phyloP scores from a whole-genome alignment of 176 grass and related monocot species.

The Avena atlantica region DNA sequence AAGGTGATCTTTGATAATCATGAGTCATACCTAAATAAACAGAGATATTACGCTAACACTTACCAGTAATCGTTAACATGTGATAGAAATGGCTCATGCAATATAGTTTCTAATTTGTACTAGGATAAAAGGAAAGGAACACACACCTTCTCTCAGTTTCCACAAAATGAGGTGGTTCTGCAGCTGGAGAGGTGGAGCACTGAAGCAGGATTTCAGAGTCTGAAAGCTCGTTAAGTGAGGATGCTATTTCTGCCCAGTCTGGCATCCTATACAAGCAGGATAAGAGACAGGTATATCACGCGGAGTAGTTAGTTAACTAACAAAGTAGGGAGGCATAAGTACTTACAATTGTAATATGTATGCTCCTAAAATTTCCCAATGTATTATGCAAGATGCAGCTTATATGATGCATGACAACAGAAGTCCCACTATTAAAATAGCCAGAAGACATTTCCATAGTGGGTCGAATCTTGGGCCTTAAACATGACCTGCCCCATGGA shows the following conservation, averaged over 20 bases:
- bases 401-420: conserved; percentile 30
- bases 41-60: background rate
- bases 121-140: background rate
- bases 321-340: background rate
- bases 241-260: conserved; percentile 63
- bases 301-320: background rate
- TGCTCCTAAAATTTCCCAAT: background rate
- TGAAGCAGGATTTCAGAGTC: conserved; percentile 75
- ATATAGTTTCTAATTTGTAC: conserved; percentile 24
- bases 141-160: conserved; percentile 85
- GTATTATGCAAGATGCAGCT: conserved; percentile 1
- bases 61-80: background rate
- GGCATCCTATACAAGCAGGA: conserved; percentile 63
- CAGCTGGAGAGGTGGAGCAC: conserved; percentile 85
- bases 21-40: background rate
- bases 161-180: conserved; percentile 89
- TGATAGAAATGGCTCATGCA: conserved; percentile 17
- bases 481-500: background rate
- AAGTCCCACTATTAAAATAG: background rate
- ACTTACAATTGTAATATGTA: background rate
- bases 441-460: background rate
- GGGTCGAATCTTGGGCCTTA: background rate
- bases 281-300: conserved; percentile 17
- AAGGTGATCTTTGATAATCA: conserved; percentile 3
- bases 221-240: conserved; percentile 54